These are phyloP conservation scores for Exophiala sp. DNA, from an alignment of 2,329 filamentous ascomycete species.

Conservation along the genomic window DNA sequence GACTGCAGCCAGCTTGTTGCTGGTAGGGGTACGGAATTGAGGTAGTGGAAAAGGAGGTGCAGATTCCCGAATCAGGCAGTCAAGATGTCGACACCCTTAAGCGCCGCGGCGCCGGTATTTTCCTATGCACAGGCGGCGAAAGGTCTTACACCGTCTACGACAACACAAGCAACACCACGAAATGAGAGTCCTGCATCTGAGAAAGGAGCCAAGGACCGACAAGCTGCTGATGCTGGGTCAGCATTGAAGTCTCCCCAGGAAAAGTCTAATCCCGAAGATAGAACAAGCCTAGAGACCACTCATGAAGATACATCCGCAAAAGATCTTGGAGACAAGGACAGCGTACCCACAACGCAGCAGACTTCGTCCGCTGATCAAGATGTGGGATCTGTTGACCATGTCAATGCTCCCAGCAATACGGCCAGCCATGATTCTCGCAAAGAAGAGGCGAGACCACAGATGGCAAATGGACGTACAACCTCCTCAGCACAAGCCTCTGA, in stretches of 20 bases:
- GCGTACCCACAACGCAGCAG: slow-evolving; percentile 25
- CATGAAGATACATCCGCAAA: slow-evolving; percentile 41
- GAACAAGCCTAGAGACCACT: slow-evolving; percentile 33
- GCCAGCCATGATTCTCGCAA: slow-evolving; percentile 62
- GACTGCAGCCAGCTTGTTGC: slow-evolving; percentile 22
- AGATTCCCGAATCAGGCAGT: slow-evolving; percentile 2
- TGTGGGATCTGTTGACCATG: slow-evolving; percentile 23
- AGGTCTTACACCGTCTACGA: slow-evolving; percentile 57
- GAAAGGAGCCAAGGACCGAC: slow-evolving; percentile 16
- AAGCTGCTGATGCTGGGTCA: slow-evolving; percentile 1
- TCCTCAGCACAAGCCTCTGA: slow-evolving; percentile 9
- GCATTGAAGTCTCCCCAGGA: slow-evolving; percentile 7
- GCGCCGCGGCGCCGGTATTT: slow-evolving; percentile 58
- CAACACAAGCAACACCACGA: slow-evolving; percentile 16
- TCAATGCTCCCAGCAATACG: slow-evolving; percentile 65
- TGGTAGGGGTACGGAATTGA: slow-evolving; percentile 20
- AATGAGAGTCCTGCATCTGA: slow-evolving; percentile 22
- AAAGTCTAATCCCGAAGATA: slow-evolving; percentile 9
- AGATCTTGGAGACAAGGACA: slow-evolving; percentile 38
- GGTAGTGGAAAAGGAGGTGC: slow-evolving; percentile 21
- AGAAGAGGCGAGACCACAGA: slow-evolving; percentile 54
- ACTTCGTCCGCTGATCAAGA: slow-evolving; percentile 27
- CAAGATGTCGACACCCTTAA: slow-evolving; percentile 42
- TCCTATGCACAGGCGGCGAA: slow-evolving; percentile 96
- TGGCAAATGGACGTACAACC: slow-evolving; percentile 13